These are phyloP conservation scores for Ganoderma resinaceum DNA, from an alignment of 1,284 basidiomycete genomes.

Conservation along the genomic window DNA sequence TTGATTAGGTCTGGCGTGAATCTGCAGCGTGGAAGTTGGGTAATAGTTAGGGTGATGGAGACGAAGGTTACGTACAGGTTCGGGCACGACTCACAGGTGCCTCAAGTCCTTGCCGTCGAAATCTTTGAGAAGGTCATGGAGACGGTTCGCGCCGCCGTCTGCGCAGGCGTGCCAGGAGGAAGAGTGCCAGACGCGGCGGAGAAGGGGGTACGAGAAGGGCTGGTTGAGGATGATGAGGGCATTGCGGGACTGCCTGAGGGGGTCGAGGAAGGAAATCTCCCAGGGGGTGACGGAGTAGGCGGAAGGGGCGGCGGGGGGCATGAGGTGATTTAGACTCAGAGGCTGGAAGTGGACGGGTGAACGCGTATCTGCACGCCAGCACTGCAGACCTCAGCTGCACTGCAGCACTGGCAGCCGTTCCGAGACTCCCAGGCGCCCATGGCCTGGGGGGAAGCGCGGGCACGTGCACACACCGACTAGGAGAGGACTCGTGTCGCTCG, in stretches of 20 bases:
- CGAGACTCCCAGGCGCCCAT: neutral
- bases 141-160: constrained; percentile 93
- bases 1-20: constrained; percentile 88
- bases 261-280: constrained; percentile 47
- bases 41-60: constrained; percentile 10
- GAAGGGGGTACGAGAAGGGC: constrained; percentile 72
- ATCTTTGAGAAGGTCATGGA: constrained; percentile 67
- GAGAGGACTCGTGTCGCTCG: constrained; percentile 25
- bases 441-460: constrained; percentile 21
- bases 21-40: constrained; percentile 43
- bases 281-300: constrained; percentile 27
- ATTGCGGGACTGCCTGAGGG: constrained; percentile 27
- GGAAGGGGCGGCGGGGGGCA: constrained; percentile 8
- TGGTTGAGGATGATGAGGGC: constrained; percentile 92
- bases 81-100: constrained; percentile 38
- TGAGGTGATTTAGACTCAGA: neutral
- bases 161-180: constrained; percentile 80
- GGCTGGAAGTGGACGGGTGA: no score
- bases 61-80: constrained; percentile 25
- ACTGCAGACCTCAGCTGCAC: no score
- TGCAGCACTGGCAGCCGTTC: neutral
- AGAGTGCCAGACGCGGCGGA: constrained; percentile 74
- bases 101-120: constrained; percentile 38
- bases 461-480: constrained; percentile 23
- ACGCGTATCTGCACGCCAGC: no score